phyloP scores from a whole-genome alignment of 2,329 filamentous ascomycete genomes.

The Cladosporium sp. region DNA sequence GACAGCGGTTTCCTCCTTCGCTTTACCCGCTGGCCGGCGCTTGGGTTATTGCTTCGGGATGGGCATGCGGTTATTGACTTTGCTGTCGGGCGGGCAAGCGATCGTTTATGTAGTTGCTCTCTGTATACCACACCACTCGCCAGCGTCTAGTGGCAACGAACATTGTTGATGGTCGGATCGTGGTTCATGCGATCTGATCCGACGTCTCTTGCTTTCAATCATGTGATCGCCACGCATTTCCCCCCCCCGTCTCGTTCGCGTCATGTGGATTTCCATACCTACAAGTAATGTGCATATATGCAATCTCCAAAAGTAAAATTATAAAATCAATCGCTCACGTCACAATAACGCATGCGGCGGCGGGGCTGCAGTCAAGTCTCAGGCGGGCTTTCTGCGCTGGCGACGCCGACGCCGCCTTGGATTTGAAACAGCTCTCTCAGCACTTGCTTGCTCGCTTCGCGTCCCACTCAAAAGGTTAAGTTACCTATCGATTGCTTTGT shows the following conservation, averaged over 20 bases:
- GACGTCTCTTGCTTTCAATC: neutral
- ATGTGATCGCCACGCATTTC: neutral
- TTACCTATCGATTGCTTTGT: neutral
- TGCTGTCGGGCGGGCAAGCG: neutral
- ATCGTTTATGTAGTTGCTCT: neutral
- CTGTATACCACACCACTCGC: slow-evolving; percentile 7
- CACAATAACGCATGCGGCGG: neutral
- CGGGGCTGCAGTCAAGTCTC: neutral
- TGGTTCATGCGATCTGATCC: neutral
- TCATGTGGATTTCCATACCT: neutral
- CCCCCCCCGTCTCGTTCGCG: neutral
- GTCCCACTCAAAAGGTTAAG: neutral
- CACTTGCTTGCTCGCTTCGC: neutral
- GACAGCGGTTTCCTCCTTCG: neutral
- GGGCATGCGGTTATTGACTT: neutral
- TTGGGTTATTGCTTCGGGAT: neutral
- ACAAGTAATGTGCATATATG: neutral
- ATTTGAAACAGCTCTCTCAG: too few species aligned
- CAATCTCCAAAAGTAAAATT: too few species aligned
- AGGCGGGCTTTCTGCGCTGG: neutral
- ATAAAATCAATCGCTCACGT: neutral
- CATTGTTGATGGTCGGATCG: neutral
- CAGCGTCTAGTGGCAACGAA: slow-evolving; percentile 6
- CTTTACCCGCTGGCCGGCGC: neutral
- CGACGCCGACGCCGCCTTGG: too few species aligned